Conservation (phyloP, 495 filamentous ascomycete genomes). For the Zalerion maritima region DNA sequence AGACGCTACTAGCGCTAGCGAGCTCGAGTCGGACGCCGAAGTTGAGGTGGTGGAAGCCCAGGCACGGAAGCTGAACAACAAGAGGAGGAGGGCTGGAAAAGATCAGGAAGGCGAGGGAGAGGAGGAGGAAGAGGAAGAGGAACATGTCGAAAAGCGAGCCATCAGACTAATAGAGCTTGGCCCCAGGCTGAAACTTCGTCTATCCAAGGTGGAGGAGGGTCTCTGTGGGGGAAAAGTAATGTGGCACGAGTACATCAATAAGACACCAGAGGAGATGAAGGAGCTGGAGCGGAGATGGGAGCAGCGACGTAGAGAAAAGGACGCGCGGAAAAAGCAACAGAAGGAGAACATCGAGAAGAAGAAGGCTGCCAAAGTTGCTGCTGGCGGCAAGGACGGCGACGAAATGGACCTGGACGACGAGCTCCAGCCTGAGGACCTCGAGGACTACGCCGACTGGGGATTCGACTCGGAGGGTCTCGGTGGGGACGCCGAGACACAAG, state of each 20-base stretch:
- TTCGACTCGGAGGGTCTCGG: slow-evolving; percentile 38
- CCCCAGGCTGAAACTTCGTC: slow-evolving; percentile 71
- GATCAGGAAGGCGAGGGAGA: slow-evolving; percentile 14
- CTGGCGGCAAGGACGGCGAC: slow-evolving; percentile 27
- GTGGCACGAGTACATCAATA: slow-evolving; percentile 92
- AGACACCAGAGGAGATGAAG: slow-evolving; percentile 61
- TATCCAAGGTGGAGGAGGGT: slow-evolving; percentile 95
- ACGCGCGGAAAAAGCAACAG: slow-evolving; percentile 63
- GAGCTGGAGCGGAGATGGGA: slow-evolving; percentile 72
- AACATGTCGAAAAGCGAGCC: slow-evolving; percentile 58
- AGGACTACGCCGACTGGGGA: slow-evolving; percentile 43
- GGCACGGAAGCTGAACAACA: slow-evolving; percentile 53
- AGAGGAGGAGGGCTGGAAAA: slow-evolving; percentile 34
- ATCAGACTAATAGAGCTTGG: slow-evolving; percentile 88
- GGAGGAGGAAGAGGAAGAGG: slow-evolving; percentile 17
- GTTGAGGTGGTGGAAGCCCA: slow-evolving; percentile 73
- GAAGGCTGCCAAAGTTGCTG: slow-evolving; percentile 36
- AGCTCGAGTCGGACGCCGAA: slow-evolving; percentile 87
- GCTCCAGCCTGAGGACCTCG: slow-evolving; percentile 47
- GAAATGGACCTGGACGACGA: slow-evolving; percentile 42
- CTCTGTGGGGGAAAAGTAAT: slow-evolving; percentile 81
- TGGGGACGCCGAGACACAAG: slow-evolving; percentile 45
- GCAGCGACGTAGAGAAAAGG: slow-evolving; percentile 61
- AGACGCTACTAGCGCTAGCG: slow-evolving; percentile 68
- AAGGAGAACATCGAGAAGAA: slow-evolving; percentile 81